A percentile compares a stretch with the other conserved stretches of the same genome.
These are phyloP conservation scores for Talaromyces wortmannii DNA, from an alignment of 495 filamentous ascomycete species.

Conservation along the genomic window DNA sequence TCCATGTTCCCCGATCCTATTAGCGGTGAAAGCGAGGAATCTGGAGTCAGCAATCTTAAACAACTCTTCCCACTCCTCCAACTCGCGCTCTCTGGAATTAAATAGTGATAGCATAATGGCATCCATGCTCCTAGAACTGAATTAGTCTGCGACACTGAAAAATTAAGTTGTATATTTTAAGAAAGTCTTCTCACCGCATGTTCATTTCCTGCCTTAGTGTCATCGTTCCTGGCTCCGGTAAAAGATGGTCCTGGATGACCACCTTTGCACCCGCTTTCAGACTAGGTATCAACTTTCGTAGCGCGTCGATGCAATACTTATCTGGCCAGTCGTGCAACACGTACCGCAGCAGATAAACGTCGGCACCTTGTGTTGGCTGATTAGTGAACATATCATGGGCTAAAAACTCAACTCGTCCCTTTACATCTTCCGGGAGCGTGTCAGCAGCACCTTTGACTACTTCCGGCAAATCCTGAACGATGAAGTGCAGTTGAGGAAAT, in stretches of 20 bases:
- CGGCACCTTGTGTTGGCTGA: constrained; percentile 40
- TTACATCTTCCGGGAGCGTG: background rate
- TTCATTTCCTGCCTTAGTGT: constrained; percentile 41
- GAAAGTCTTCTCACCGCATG: constrained; percentile 12
- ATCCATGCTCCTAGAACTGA: constrained; percentile 29
- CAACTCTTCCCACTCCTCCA: constrained; percentile 37
- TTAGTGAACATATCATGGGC: constrained; percentile 42
- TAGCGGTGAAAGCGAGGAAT: constrained; percentile 11
- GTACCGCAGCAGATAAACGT: constrained; percentile 47
- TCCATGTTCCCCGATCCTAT: constrained; percentile 3
- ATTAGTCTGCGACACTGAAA: background rate
- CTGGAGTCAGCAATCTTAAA: constrained; percentile 36
- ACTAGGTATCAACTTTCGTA: constrained; percentile 30
- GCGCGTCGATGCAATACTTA: constrained; percentile 30
- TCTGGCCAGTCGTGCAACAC: constrained; percentile 49
- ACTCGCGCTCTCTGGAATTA: constrained; percentile 47
- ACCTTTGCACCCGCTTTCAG: constrained; percentile 27
- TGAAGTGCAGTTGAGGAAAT: constrained; percentile 20
- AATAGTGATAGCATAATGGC: constrained; percentile 47
- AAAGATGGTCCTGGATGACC: constrained; percentile 46
- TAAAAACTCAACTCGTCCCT: constrained; percentile 29
- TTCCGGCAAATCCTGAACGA: constrained; percentile 49
- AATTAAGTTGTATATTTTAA: background rate
- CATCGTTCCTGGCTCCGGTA: constrained; percentile 34
- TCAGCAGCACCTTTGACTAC: constrained; percentile 18